Conservation (phyloP, 2,329 filamentous ascomycete species). For the Didymella sp. region DNA sequence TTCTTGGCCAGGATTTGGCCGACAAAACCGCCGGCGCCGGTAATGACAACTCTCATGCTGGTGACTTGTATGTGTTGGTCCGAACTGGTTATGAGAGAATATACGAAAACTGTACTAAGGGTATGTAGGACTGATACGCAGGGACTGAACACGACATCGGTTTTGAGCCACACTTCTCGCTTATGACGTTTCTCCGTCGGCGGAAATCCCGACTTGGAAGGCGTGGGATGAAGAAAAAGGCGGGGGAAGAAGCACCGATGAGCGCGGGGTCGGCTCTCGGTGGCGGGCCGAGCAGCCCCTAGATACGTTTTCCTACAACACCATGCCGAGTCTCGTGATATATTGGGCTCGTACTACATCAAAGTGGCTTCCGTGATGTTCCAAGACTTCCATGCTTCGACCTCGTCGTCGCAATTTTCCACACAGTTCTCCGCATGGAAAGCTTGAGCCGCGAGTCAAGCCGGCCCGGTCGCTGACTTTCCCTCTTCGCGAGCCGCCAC, state of each 20-base stretch:
- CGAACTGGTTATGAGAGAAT: background rate
- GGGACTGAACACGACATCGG: background rate
- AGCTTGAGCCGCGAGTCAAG: constrained; percentile 2
- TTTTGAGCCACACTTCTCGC: constrained; percentile 3
- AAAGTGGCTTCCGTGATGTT: background rate
- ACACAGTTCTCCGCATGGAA: constrained; percentile 9
- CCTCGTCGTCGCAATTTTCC: background rate
- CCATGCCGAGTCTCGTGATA: constrained; percentile 2
- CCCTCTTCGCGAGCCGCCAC: constrained; percentile 7
- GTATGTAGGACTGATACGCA: background rate
- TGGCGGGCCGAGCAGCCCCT: constrained; percentile 9
- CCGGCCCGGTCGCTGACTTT: constrained; percentile 1
- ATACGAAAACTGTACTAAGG: background rate
- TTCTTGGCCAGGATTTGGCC: constrained; percentile 66
- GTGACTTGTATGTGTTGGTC: constrained; percentile 3
- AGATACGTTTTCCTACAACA: constrained; percentile 13
- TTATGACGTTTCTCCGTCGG: constrained; percentile 17
- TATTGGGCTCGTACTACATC: background rate
- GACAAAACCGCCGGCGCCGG: constrained; percentile 69
- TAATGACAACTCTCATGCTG: constrained; percentile 63
- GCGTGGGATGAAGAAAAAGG: constrained; percentile 4
- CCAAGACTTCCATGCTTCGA: background rate
- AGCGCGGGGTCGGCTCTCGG: constrained; percentile 18
- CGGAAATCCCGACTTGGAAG: constrained; percentile 18
- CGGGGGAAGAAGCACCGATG: constrained; percentile 9